Conservation (phyloP, 768 basidiomycete genomes). For the Sarcomyxa edulis region DNA sequence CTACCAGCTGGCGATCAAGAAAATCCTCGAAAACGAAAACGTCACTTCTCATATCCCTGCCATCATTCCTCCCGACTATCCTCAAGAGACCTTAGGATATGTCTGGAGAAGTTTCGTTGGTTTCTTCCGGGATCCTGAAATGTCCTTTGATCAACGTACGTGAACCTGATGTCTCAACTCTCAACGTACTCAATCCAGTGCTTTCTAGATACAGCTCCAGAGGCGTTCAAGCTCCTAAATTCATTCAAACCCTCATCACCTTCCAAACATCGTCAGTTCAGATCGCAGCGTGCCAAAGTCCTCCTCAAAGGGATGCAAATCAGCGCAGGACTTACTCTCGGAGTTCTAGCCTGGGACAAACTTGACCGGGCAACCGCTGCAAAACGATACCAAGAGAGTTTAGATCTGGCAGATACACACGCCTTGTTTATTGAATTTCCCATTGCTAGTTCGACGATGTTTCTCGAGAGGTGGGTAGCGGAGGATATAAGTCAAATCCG, state of each 20-base stretch:
- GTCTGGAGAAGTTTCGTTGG: conserved; percentile 24
- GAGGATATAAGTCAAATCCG: conserved; percentile 15
- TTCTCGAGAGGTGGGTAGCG: conserved; percentile 17
- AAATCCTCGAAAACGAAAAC: conserved; percentile 21
- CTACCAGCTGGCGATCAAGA: conserved; percentile 21
- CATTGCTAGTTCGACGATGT: conserved; percentile 12
- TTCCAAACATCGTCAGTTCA: conserved; percentile 16
- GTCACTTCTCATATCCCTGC: conserved; percentile 15
- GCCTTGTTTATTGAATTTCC: conserved; percentile 11
- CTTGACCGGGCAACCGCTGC: conserved; percentile 25
- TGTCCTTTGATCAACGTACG: conserved; percentile 15
- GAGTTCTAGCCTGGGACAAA: conserved; percentile 25
- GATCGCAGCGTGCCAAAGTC: conserved; percentile 15
- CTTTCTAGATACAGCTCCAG: conserved; percentile 19
- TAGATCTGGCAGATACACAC: conserved; percentile 22
- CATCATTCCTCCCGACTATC: too few relatives aligned
- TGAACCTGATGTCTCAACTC: too few relatives aligned
- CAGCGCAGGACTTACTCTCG: conserved; percentile 21
- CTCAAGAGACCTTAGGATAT: conserved; percentile 17
- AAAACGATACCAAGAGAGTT: conserved; percentile 24
- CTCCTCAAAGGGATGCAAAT: conserved; percentile 27
- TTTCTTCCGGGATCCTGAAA: conserved; percentile 18
- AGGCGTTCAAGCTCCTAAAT: conserved; percentile 22
- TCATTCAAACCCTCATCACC: conserved; percentile 19
- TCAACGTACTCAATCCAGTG: too few relatives aligned